Percentiles rank a stretch among this genome's conserved stretches.
These are phyloP conservation scores for Torulaspora pretoriensis DNA, from an alignment of 1,139 yeast species.

Conservation along the genomic window DNA sequence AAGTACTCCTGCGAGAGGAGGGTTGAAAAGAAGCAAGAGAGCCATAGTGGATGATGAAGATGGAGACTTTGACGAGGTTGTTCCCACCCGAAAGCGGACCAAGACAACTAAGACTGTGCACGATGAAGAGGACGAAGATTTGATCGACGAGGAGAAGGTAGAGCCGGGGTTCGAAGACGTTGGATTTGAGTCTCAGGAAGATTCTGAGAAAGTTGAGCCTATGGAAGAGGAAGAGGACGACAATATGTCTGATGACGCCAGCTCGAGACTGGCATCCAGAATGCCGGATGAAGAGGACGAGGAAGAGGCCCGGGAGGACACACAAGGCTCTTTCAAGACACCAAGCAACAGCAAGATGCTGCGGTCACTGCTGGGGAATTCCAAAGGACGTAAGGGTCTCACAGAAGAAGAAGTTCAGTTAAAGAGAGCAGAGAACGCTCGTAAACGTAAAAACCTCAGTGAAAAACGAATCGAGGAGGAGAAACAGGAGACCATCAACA, in stretches of 20 bases:
- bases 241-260: slow-evolving; percentile 15
- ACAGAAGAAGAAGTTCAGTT: slow-evolving; percentile 83
- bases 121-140: slow-evolving; percentile 15
- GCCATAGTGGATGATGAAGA: slow-evolving; percentile 6
- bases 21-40: slow-evolving; percentile 6
- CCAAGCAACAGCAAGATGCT: slow-evolving; percentile 29
- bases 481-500: slow-evolving; percentile 84
- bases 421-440: slow-evolving; percentile 80
- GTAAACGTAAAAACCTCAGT: slow-evolving; percentile 81
- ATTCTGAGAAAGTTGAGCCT: slow-evolving; percentile 12
- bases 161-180: slow-evolving; percentile 14
- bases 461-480: slow-evolving; percentile 86
- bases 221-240: slow-evolving; percentile 17
- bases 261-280: slow-evolving; percentile 17
- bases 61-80: slow-evolving; percentile 7
- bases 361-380: slow-evolving; percentile 30
- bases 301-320: slow-evolving; percentile 15
- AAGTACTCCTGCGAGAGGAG: slow-evolving; percentile 1
- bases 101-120: slow-evolving; percentile 6
- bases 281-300: slow-evolving; percentile 19
- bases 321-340: slow-evolving; percentile 10
- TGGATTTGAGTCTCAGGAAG: slow-evolving; percentile 10
- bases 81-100: slow-evolving; percentile 10
- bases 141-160: slow-evolving; percentile 6
- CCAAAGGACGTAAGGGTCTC: slow-evolving; percentile 35